Evolutionary conservation across 78 protist species (phyloP).

Genomic region (Andalucia godoyi): DNA sequence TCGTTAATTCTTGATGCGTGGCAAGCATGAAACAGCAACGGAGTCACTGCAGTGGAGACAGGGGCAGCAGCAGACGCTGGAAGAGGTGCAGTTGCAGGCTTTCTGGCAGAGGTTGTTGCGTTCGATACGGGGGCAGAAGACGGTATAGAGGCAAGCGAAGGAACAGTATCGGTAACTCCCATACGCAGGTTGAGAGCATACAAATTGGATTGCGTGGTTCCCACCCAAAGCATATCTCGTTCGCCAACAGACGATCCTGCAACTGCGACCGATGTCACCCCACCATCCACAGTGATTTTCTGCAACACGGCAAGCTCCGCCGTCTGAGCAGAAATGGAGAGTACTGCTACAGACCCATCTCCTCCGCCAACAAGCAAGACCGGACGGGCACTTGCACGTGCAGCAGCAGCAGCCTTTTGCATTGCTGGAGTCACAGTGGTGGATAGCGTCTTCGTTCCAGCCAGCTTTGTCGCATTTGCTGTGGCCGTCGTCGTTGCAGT

Average conservation of each 20-base stretch:
- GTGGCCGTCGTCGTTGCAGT: neutral
- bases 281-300: neutral
- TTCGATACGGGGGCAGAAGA: no score
- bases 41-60: no score
- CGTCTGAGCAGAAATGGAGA: neutral
- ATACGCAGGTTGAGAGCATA: neutral
- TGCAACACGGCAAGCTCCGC: slow-evolving; percentile 5
- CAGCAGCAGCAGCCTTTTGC: neutral
- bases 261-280: slow-evolving; percentile 9
- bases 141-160: no score
- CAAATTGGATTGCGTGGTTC: neutral
- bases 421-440: neutral
- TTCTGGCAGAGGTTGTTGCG: no score
- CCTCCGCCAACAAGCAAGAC: slow-evolving; percentile 40
- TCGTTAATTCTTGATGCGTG: slow-evolving; percentile 25
- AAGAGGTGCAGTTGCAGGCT: no score
- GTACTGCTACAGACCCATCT: slow-evolving; percentile 17
- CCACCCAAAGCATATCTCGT: slow-evolving; percentile 8
- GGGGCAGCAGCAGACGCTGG: no score
- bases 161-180: no score
- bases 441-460: neutral
- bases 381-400: neutral
- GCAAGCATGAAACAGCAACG: slow-evolving; percentile 21
- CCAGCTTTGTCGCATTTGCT: neutral
- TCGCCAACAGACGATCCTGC: neutral